Percentiles rank a stretch among this genome's conserved stretches.
Conservation (phyloP, 139 green algal species). For the Desmodesmus armatus region DNA sequence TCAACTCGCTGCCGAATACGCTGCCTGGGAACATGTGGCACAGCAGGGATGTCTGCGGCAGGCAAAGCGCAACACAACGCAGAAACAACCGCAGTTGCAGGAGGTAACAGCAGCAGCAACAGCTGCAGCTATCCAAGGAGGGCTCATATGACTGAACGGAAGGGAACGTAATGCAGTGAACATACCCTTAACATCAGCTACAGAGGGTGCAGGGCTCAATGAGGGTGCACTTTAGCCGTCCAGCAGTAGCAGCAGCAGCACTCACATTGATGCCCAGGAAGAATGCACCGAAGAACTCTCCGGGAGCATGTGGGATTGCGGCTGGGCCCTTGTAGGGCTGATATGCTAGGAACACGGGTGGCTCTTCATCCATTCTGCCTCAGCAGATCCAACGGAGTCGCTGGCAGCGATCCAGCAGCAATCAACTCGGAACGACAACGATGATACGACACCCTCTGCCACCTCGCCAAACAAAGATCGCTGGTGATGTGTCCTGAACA, state of each 20-base stretch:
- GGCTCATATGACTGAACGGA: too few species aligned
- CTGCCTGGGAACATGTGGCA: constrained; percentile 76
- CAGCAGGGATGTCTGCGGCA: constrained; percentile 67
- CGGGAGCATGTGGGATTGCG: constrained; percentile 74
- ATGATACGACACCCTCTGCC: too few species aligned
- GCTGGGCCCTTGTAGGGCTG: constrained; percentile 74
- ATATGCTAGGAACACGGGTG: constrained; percentile 49
- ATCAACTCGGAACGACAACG: not conserved
- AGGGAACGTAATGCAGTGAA: too few species aligned
- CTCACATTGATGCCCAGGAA: constrained; percentile 82
- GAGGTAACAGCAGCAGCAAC: too few species aligned
- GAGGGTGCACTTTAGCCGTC: not conserved
- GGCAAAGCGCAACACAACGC: too few species aligned
- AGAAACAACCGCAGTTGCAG: too few species aligned
- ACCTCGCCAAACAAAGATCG: too few species aligned
- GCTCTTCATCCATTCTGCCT: constrained; percentile 44
- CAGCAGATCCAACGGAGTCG: not conserved
- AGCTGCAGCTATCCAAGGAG: too few species aligned
- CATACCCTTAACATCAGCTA: too few species aligned
- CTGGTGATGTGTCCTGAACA: too few species aligned
- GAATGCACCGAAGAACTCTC: constrained; percentile 84
- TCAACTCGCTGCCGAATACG: constrained; percentile 76
- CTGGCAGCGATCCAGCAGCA: not conserved
- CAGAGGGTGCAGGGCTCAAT: too few species aligned
- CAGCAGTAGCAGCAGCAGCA: constrained; percentile 6